Base-by-base conservation (phyloP, 805 yeast genomes). In the Nadsonia fulvescens region DNA sequence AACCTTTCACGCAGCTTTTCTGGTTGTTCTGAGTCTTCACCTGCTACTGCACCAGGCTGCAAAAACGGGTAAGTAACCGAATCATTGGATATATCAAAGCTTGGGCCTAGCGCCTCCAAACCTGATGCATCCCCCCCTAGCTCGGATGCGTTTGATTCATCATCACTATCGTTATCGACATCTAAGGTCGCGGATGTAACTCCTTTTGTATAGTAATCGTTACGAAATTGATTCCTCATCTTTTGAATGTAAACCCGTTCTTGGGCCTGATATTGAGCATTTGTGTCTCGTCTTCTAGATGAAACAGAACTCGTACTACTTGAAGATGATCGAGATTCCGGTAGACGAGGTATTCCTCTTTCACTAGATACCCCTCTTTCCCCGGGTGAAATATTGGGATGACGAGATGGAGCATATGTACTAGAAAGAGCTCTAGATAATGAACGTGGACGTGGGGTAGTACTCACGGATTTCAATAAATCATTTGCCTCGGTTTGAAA, bases 181-280 rank as follows among this genome's bases (percentile, higher is more conserved):
- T 33, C 39, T 5, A 37, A 32, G 9, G 39, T 43, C 4, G 35
- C 29, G 4, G 49, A 51, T 12, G 66, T 53, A 21, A 71, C 65
- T 4, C 73, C 78, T 36, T 68, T 68, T 8, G 78, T 71, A 41
- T 73, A 71, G 44, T 73, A 73, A 38, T 76, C 89, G 44, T 75
- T 79, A 3, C 56, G 62, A 20, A 57, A 51, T 34, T 66, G 71
- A 35, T 69, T 69, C 32, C 63, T 60, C 40, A 76, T 63, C 40
- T 66, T 66, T 30, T 62, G 64, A 31, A 77, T 46, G 38, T 76
- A 76, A 1, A 69, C 63, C 38, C 61, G 61, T 42, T 77, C 89
- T 39, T 75, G 83, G 3, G 70, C 64, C 31, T 58, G 40, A 41
- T 66, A 66, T 37, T 54, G 60, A 18, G 52, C 51, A 35, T 40